Base-by-base conservation (phyloP, 2,329 filamentous ascomycete genomes). In the Trichophaea hybrida region DNA sequence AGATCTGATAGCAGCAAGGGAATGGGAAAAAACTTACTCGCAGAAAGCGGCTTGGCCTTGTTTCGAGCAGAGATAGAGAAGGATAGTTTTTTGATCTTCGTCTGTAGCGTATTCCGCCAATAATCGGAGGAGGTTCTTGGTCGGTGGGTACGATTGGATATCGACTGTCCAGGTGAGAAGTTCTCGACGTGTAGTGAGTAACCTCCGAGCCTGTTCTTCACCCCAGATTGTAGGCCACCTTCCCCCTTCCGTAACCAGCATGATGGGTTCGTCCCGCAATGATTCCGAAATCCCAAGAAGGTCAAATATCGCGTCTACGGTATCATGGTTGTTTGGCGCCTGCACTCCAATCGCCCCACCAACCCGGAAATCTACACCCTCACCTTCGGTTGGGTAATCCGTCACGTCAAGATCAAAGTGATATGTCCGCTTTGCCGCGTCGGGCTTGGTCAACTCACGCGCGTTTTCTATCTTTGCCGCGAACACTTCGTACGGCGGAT, bases 161-260 rank as follows among this genome's bases (percentile, higher is more conserved):
- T 98, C 93, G 32, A 85, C 84, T 71, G 90, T 96, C 93, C 93
- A 98, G 7, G 86, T 94, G 58, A 98, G 76, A n/a, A 98, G 76
- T 71, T 94, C 91, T 54, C 91, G 80, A 52, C 91, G 83, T 0
- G 90, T 97, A 2, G 91, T 95, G 59, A 90, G 77, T n/a, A 98
- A 76, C 70, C 93, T 84, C 59, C 93, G 82, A 5, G 90, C 74
- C 72, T 86, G 74, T 17, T 97, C 91, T 1, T 94, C 88, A 46
- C 91, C 93, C 93, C 93, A 98, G 54, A 98, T 94, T 0, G 93
- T 98, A 3, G 93, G 93, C 91, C 91, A 98, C 54, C 93, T 80
- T 37, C 91, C 91, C 62, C 78, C 80, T 38, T 79, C 81, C 0
- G 93, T 97, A 71, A 83, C 83, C 67, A 97, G 74, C 15, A 85